Base-by-base conservation (phyloP, 2,329 filamentous ascomycete genomes). In the Trichoderma sp. region DNA sequence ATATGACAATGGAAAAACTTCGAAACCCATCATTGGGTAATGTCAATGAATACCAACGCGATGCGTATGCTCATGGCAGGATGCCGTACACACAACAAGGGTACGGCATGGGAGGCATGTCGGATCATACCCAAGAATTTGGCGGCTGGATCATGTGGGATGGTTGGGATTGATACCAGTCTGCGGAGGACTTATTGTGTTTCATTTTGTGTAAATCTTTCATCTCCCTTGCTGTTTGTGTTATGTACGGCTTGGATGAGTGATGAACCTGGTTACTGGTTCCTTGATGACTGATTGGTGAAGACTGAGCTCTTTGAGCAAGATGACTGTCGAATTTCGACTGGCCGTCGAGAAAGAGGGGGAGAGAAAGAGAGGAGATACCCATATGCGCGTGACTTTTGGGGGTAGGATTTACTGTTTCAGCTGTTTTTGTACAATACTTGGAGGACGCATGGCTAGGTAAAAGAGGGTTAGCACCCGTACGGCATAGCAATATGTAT, bases 121-220 rank as follows among this genome's bases (percentile, higher is more conserved):
- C 77, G 6, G 75, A 75, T 21, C 71, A 73, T 18, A 61, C 76
- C 66, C 74, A 71, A 49, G 76, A 76, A 58, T 71, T 76, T 70
- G 77, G 74, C 43, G 77, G 79, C 46, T 81, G 79, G 79, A 75
- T 78, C n/a, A 68, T 81, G 49, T 81, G 79, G 79, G 78, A 80
- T 52, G 79, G 80, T 26, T 81, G 79, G 79, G 79, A 81, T 34
- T 80, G 32, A 60, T 59, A 21, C 16, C 49, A 24, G 4, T n/a
- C 34, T 37, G 54, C 28, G 11, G 46, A 49, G 46, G 46, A n/a
- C 5, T 49, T 49, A n/a, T 11, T 18, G 32, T 21, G 5, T 30
- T 6, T 24, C 11, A n/a, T 49, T 32, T 16, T 43, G 39, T n/a
- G 18, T 43, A 43, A 43, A 43, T 10, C 16, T 18, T 18, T 18